These are phyloP conservation scores for Kodamaea plutei DNA, from an alignment of 1,139 yeast species.

Conservation along the genomic window DNA sequence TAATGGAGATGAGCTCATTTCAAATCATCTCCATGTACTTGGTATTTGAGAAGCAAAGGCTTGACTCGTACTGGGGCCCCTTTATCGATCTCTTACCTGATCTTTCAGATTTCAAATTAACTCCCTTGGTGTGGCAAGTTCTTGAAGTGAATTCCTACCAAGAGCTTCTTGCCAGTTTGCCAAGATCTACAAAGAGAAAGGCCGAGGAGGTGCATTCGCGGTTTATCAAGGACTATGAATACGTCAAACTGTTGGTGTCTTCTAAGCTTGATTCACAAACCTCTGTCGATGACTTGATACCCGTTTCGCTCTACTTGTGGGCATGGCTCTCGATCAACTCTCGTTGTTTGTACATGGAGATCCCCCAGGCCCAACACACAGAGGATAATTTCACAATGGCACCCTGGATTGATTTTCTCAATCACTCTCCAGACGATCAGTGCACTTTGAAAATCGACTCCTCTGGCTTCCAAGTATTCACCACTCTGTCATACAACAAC, in stretches of 20 bases:
- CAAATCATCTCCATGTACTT: slow-evolving; percentile 49
- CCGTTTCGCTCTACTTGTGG: slow-evolving; percentile 43
- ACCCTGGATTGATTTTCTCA: slow-evolving; percentile 84
- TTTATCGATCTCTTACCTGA: slow-evolving; percentile 57
- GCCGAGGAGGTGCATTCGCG: slow-evolving; percentile 32
- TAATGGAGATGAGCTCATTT: slow-evolving; percentile 38
- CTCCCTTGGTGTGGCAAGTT: slow-evolving; percentile 54
- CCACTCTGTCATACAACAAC: slow-evolving; percentile 28
- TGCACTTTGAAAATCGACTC: slow-evolving; percentile 48
- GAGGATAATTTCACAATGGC: slow-evolving; percentile 82
- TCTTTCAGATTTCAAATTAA: slow-evolving; percentile 39
- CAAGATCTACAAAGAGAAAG: slow-evolving; percentile 32
- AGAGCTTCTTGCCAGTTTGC: slow-evolving; percentile 32
- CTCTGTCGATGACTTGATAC: slow-evolving; percentile 8
- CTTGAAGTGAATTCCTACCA: slow-evolving; percentile 20
- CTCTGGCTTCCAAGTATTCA: slow-evolving; percentile 49
- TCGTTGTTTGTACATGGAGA: slow-evolving; percentile 78
- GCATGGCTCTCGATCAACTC: slow-evolving; percentile 89
- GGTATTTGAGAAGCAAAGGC: slow-evolving; percentile 41
- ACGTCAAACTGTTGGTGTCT: slow-evolving; percentile 22
- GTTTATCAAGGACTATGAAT: slow-evolving; percentile 35
- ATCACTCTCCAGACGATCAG: slow-evolving; percentile 60
- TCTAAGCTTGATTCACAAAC: slow-evolving; percentile 9
- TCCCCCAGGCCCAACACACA: slow-evolving; percentile 47
- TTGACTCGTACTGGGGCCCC: slow-evolving; percentile 58